Evolutionary conservation across 805 yeast species (phyloP), one percentile per base, ranked within the genome.

Genomic region (Lipomyces starkeyi): DNA sequence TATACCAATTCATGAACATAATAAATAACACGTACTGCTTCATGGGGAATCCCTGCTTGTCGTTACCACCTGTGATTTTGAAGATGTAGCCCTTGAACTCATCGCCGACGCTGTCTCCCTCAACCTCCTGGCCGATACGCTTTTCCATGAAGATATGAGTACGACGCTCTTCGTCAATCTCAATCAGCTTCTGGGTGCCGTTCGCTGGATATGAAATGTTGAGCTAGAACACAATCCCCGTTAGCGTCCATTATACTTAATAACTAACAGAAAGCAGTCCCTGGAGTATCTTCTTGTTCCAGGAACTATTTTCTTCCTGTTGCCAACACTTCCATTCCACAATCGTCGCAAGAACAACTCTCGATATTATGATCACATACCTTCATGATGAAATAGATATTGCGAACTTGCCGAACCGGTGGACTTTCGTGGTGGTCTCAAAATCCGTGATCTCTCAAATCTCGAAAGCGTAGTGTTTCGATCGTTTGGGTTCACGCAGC

Each of bases 41-140:
- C 99, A 96, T 95, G 86, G 99, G 98, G 97, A 95, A 95, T 87
- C 99, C 99, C 88, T 95, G 99, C 87, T 95, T 95, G 88, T 95
- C 99, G 91, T 95, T 95, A 90, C 99, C 99, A 83, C 99, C 99
- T 79, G 98, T 85, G 84, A 95, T 93, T 88, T 90, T 96, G 91
- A 95, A 93, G 82, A 92, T 84, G 93, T 95, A 95, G 81, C 99
- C 99, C 86, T 93, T 94, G 94, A 94, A 92, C 87, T 96, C 99
- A 80, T 95, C 98, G 81, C 97, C 97, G 79, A 95, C 91, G 75
- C 92, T 84, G 84, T 95, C 99, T 85, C 98, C 99, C 82, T 93
- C 97, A 82, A 95, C 97, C 86, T 95, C 99, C 86, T 93, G 98
- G 81, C 99, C 99, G 89, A 95, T 91, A 85, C 98, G 93, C 90